Base-by-base conservation (phyloP, 306 rosid species). In the Prunus armeniaca region DNA sequence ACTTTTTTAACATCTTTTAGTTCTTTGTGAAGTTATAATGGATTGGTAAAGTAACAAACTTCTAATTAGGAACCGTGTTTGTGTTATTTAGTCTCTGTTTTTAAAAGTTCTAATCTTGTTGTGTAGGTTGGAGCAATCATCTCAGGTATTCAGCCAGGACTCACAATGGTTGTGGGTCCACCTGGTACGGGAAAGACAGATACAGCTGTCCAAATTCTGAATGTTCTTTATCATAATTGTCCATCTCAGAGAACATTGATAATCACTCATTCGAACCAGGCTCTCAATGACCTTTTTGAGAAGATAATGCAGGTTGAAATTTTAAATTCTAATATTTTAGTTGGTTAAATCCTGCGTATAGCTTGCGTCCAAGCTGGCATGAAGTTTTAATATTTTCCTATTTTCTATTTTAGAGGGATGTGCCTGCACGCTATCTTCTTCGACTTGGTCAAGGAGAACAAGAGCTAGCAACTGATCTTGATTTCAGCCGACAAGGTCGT, bases 111-210 rank as follows among this genome's bases (percentile, higher is more conserved):
- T 46, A 18, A 18, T 60, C 50, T 58, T 61, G 14, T 71, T 73
- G 27, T 74, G 56, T 82, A 95, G 99, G 84, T 89, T 79, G 97
- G 89, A 73, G 97, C 99, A 64, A 92, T 95, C 79, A 87, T 91
- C 60, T 95, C 98, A 20, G 99, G 99, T 61, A 82, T 92, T 80
- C 99, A 95, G 86, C 98, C 99, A 66, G 99, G 99, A 52, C 83
- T 95, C 68, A 92, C 99, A 61, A 95, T 92, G 99, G 97, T 91
- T 80, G 99, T 95, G 63, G 99, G 99, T 82, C 99, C 99, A 65
- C 99, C 99, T 87, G 99, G 99, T 86, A 95, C 98, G 0, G 99
- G 99, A 87, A 95, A 95, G 87, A 95, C 98, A 72, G 96, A 95
- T 88, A 95, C 99, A 32, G 99, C 99, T 43, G 99, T 95, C 68